phyloP scores from a whole-genome alignment of 306 rosid genomes.

The Nissolia schottii region DNA sequence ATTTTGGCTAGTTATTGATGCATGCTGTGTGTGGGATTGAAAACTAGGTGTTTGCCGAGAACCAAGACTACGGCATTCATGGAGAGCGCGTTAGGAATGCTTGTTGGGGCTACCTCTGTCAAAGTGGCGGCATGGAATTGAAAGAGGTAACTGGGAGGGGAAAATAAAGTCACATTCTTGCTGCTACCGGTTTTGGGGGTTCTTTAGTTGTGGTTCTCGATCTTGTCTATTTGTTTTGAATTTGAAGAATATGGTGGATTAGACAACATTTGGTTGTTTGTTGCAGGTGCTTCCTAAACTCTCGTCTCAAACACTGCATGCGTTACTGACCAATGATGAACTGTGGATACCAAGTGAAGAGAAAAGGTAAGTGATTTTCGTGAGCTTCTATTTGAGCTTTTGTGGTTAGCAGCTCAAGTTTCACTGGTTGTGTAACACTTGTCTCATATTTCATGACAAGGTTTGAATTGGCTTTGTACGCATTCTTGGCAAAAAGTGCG shows the following conservation, averaged over 20 bases:
- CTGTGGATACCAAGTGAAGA: conserved; percentile 92
- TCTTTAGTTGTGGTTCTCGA: conserved; percentile 20
- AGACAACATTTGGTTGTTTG: conserved; percentile 16
- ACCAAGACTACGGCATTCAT: conserved; percentile 91
- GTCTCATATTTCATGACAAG: conserved; percentile 34
- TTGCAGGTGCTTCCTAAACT: conserved; percentile 90
- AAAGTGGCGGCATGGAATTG: conserved; percentile 96
- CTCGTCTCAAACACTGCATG: conserved; percentile 85
- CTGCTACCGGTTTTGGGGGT: conserved; percentile 15
- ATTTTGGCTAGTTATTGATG: conserved; percentile 17
- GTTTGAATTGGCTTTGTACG: conserved; percentile 78
- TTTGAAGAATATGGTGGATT: background rate
- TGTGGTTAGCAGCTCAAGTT: conserved; percentile 30
- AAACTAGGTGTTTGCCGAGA: conserved; percentile 85
- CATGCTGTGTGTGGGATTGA: conserved; percentile 19
- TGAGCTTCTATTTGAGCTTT: conserved; percentile 23
- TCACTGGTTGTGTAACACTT: conserved; percentile 19
- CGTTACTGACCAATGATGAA: conserved; percentile 76
- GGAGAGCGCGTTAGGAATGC: conserved; percentile 97
- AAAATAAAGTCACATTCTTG: conserved; percentile 13
- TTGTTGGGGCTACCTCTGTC: conserved; percentile 99
- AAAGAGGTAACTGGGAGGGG: conserved; percentile 65
- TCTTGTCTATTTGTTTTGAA: conserved; percentile 3
- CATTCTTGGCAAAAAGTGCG: conserved; percentile 69
- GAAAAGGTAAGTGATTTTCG: conserved; percentile 54